Conservation (phyloP, 768 basidiomycete genomes). For the Lactifluus hygrophoroides region DNA sequence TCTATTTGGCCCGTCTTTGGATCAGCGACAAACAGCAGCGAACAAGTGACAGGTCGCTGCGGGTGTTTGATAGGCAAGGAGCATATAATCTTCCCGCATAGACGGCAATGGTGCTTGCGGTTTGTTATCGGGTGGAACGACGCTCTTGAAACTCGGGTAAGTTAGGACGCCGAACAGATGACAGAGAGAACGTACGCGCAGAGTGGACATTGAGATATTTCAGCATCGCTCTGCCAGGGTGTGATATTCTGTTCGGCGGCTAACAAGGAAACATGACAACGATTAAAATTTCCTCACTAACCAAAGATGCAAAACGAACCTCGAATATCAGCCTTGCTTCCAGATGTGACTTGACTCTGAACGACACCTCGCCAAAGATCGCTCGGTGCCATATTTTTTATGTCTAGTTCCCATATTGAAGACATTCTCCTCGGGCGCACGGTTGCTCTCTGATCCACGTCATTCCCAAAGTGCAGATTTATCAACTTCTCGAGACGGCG, state of each 20-base stretch:
- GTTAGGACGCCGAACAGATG: neutral
- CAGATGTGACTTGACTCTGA: constrained; percentile 34
- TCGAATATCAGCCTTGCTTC: constrained; percentile 55
- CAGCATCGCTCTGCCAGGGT: constrained; percentile 84
- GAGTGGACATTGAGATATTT: constrained; percentile 72
- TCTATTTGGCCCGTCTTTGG: constrained; percentile 67
- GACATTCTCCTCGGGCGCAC: constrained; percentile 39
- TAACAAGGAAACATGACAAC: constrained; percentile 23
- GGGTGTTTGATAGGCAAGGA: constrained; percentile 73
- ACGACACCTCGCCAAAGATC: constrained; percentile 64
- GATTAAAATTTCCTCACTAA: neutral
- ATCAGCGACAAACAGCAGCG: constrained; percentile 81
- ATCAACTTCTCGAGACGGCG: constrained; percentile 86
- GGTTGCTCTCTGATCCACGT: constrained; percentile 15
- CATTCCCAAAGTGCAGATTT: constrained; percentile 51
- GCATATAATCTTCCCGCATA: constrained; percentile 90
- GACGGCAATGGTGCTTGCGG: constrained; percentile 91
- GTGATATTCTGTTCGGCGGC: constrained; percentile 88
- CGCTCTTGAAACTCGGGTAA: constrained; percentile 31
- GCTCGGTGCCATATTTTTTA: constrained; percentile 51
- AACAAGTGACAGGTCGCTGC: constrained; percentile 61
- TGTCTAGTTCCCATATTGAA: constrained; percentile 66
- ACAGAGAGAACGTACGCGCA: constrained; percentile 53
- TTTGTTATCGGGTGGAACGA: constrained; percentile 87
- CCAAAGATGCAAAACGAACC: constrained; percentile 34